A percentile compares a stretch with the other conserved stretches of the same genome.
Evolutionary conservation across 306 rosid species (phyloP).

Genomic region (Vigna mungo): DNA sequence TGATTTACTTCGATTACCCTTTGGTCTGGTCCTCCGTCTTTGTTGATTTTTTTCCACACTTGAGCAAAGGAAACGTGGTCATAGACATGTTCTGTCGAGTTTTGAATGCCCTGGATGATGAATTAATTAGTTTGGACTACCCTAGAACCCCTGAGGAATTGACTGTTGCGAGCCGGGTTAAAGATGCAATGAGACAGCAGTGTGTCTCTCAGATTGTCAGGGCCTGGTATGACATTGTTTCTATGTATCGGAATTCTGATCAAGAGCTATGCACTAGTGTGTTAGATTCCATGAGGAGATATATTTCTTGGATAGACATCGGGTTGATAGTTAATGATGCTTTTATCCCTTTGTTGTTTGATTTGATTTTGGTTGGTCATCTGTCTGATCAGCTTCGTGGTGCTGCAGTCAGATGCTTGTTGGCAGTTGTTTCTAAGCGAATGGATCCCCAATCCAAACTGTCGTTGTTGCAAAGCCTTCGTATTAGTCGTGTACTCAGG

Average conservation of each 20-base stretch:
- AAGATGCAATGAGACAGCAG: constrained; percentile 94
- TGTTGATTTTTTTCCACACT: constrained; percentile 76
- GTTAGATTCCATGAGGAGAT: constrained; percentile 82
- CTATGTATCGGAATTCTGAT: constrained; percentile 67
- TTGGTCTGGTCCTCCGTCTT: constrained; percentile 83
- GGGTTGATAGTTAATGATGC: constrained; percentile 83
- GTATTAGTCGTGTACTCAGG: constrained; percentile 70
- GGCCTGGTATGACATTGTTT: constrained; percentile 81
- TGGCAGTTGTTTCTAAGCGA: constrained; percentile 85
- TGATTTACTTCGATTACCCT: constrained; percentile 87
- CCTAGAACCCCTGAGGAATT: constrained; percentile 76
- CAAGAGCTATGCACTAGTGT: constrained; percentile 73
- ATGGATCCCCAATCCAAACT: constrained; percentile 84
- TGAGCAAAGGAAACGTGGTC: constrained; percentile 74
- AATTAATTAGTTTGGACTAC: constrained; percentile 82
- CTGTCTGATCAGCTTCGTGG: constrained; percentile 75
- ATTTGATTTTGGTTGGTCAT: constrained; percentile 73
- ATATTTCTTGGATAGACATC: constrained; percentile 93
- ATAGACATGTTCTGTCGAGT: constrained; percentile 97
- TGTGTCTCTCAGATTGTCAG: constrained; percentile 76
- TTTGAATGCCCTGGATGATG: constrained; percentile 87
- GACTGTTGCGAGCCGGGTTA: constrained; percentile 67
- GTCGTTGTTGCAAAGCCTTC: constrained; percentile 82
- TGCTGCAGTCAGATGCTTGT: constrained; percentile 83
- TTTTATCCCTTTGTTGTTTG: constrained; percentile 81